Percentiles rank a stretch among this genome's conserved stretches.
These are phyloP conservation scores for Fusarium odoratissimum DNA, from an alignment of 2,329 filamentous ascomycete species.

Conservation along the genomic window DNA sequence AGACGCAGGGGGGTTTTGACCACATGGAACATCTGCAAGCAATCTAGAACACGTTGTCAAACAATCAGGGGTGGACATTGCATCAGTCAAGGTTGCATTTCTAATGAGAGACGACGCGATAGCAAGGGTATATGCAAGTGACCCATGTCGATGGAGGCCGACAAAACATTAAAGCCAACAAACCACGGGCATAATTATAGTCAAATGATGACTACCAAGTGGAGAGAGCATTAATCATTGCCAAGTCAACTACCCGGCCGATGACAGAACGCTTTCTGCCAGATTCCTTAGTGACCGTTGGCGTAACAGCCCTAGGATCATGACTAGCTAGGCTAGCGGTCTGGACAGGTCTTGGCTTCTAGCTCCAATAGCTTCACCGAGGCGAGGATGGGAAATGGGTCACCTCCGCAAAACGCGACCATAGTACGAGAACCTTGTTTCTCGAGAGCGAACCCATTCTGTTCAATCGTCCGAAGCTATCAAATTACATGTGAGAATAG, in stretches of 20 bases:
- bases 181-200: neutral
- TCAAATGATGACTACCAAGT: neutral
- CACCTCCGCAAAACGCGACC: neutral
- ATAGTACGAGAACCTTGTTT: neutral
- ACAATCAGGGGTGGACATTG: constrained; percentile 7
- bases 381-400: neutral
- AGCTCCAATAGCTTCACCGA: neutral
- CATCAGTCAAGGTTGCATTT: neutral
- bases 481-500: neutral
- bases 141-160: neutral
- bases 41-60: constrained; percentile 36
- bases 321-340: constrained; percentile 1
- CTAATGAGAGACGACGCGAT: neutral
- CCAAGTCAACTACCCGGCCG: neutral
- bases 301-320: neutral
- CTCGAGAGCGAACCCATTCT: neutral
- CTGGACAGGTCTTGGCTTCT: constrained; percentile 5
- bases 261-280: neutral
- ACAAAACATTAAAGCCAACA: neutral
- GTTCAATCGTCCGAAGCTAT: neutral
- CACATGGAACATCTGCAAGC: constrained; percentile 19
- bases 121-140: neutral
- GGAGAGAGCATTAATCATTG: neutral
- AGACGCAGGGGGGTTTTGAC: constrained; percentile 14
- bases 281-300: neutral